Percentiles rank a stretch among this genome's conserved stretches.
phyloP scores from a whole-genome alignment of 805 yeast species.

The Candida peoriensis region DNA sequence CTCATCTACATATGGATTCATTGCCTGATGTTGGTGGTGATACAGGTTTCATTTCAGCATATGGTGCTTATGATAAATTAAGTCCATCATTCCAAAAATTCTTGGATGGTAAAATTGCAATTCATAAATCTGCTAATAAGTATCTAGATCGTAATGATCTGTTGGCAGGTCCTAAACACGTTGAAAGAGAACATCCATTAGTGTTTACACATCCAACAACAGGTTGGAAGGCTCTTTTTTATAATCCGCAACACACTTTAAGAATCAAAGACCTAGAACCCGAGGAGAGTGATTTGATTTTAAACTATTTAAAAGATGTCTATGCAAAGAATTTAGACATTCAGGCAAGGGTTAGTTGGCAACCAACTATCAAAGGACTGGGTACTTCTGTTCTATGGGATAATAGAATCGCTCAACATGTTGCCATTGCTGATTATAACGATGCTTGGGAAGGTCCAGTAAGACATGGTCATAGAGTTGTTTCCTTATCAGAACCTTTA shows the following conservation, averaged over 20 bases:
- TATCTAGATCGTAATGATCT: conserved; percentile 38
- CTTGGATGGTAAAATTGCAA: conserved; percentile 49
- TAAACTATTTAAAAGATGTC: conserved; percentile 38
- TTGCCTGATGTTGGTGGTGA: conserved; percentile 50
- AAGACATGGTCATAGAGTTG: conserved; percentile 49
- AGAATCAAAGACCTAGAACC: conserved; percentile 47
- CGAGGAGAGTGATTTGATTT: conserved; percentile 40
- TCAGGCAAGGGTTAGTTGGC: conserved; percentile 52
- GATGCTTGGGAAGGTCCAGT: conserved; percentile 46
- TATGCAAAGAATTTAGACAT: conserved; percentile 48
- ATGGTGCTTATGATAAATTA: conserved; percentile 51
- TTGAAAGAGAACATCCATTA: conserved; percentile 52
- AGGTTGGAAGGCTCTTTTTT: conserved; percentile 54
- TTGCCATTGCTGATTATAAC: conserved; percentile 40
- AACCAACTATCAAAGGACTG: conserved; percentile 32
- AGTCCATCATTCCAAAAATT: conserved; percentile 46
- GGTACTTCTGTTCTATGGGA: conserved; percentile 59
- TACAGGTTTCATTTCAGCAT: conserved; percentile 50
- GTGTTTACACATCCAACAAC: conserved; percentile 60
- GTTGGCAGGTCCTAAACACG: conserved; percentile 38
- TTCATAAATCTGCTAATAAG: conserved; percentile 35
- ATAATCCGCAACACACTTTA: conserved; percentile 42
- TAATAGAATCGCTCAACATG: conserved; percentile 49
- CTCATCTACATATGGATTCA: conserved; percentile 46
- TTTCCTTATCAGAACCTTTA: conserved; percentile 49